These are phyloP conservation scores for Leptographium lundbergii DNA, from an alignment of 2,329 filamentous ascomycete genomes.

Conservation along the genomic window DNA sequence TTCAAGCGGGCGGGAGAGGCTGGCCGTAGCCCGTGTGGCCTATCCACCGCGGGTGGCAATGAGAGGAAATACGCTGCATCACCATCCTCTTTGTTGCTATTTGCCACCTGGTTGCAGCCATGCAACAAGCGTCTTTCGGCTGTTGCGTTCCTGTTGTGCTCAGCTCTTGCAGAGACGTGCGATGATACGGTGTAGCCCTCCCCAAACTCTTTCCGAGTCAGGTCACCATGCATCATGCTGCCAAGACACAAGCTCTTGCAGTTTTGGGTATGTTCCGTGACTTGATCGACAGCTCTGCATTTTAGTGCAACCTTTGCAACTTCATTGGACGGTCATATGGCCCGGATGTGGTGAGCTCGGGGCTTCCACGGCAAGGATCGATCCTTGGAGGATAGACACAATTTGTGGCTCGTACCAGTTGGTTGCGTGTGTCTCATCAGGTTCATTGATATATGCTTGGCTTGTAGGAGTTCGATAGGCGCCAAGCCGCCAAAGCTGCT, in stretches of 20 bases:
- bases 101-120: no score
- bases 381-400: background rate
- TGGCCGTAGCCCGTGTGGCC: no score
- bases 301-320: background rate
- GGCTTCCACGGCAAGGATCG: background rate
- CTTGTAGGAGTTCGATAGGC: background rate
- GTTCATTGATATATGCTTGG: background rate
- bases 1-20: no score
- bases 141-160: background rate
- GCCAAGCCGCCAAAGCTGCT: constrained; percentile 1
- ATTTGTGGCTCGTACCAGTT: background rate
- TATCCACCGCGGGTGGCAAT: no score
- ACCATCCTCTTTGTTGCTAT: no score
- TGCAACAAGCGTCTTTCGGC: background rate
- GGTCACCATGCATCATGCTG: background rate
- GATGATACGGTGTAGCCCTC: background rate
- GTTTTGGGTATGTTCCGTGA: background rate
- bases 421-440: background rate
- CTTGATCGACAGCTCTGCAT: background rate
- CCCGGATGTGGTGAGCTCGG: background rate
- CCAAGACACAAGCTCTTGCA: background rate
- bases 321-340: background rate
- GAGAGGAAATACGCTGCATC: no score
- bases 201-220: no score
- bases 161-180: background rate